These are phyloP conservation scores for Xylaria sp. DNA, from an alignment of 2,329 filamentous ascomycete species.

Conservation along the genomic window DNA sequence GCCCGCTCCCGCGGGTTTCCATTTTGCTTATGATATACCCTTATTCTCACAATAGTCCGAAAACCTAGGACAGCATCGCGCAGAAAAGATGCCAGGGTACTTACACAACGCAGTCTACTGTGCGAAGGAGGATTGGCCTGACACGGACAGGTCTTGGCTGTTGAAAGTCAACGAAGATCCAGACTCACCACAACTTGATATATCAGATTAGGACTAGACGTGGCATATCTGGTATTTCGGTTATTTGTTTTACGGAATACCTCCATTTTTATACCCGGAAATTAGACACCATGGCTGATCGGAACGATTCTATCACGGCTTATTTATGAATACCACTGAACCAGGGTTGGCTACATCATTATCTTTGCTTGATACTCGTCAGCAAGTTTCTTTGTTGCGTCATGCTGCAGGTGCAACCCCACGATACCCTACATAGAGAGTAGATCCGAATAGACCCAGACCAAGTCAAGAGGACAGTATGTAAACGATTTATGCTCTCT, in stretches of 20 bases:
- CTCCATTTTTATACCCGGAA: neutral
- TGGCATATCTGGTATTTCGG: neutral
- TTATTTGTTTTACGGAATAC: neutral
- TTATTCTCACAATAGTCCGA: neutral
- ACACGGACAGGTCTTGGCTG: neutral
- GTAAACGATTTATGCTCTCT: neutral
- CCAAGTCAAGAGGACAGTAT: constrained; percentile 9
- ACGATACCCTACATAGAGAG: neutral
- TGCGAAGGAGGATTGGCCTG: neutral
- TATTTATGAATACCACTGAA: neutral
- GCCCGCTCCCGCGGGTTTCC: neutral
- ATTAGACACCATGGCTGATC: neutral
- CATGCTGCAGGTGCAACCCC: neutral
- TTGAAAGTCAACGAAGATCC: neutral
- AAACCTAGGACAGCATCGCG: constrained; percentile 4
- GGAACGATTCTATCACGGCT: neutral
- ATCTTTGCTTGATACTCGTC: neutral
- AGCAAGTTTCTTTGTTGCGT: neutral
- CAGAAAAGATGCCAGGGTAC: neutral
- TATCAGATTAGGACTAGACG: neutral
- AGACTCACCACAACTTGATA: neutral
- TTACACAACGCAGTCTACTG: neutral
- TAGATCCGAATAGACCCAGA: constrained; percentile 11
- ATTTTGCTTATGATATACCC: neutral
- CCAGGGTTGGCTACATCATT: neutral